Conservation (phyloP, 1,284 basidiomycete genomes). For the Cutaneotrichosporon curvatum region DNA sequence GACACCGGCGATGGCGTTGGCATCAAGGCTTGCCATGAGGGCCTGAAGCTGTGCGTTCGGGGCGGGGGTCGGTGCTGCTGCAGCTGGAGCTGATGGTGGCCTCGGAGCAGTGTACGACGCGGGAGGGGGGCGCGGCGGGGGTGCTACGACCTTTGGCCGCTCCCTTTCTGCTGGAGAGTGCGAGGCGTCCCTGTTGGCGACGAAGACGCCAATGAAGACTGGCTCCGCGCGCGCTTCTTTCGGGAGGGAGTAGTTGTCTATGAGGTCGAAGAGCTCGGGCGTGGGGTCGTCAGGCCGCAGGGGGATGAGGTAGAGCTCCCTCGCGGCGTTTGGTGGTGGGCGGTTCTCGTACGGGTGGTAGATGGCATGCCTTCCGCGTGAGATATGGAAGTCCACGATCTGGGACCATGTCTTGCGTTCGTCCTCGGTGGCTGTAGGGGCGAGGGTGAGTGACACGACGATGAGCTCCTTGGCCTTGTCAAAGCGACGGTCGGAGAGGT, state of each 20-base stretch:
- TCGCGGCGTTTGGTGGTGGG: constrained; percentile 64
- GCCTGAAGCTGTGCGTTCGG: constrained; percentile 32
- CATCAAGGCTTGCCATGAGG: constrained; percentile 37
- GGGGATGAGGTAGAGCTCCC: constrained; percentile 83
- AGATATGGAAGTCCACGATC: constrained; percentile 62
- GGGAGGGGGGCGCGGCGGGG: neutral
- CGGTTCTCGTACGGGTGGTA: constrained; percentile 69
- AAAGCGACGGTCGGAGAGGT: constrained; percentile 65
- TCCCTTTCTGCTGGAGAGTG: constrained; percentile 4
- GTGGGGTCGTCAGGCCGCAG: constrained; percentile 57
- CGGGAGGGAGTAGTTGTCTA: constrained; percentile 71
- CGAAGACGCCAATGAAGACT: constrained; percentile 73
- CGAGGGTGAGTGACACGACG: constrained; percentile 62
- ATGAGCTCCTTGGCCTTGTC: constrained; percentile 71
- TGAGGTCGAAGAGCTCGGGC: constrained; percentile 56
- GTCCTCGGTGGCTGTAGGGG: constrained; percentile 37
- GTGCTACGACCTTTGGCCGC: neutral
- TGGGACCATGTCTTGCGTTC: constrained; percentile 55
- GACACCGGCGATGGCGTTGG: constrained; percentile 15
- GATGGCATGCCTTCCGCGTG: constrained; percentile 73
- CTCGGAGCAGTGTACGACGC: neutral
- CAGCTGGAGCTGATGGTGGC: constrained; percentile 22
- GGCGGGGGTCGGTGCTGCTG: constrained; percentile 18
- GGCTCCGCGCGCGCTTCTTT: constrained; percentile 51
- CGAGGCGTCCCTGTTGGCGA: constrained; percentile 47